A percentile compares a stretch with the other conserved stretches of the same genome.
phyloP scores from a whole-genome alignment of 192 early-diverging fungal genomes.

The Coemansia erecta region DNA sequence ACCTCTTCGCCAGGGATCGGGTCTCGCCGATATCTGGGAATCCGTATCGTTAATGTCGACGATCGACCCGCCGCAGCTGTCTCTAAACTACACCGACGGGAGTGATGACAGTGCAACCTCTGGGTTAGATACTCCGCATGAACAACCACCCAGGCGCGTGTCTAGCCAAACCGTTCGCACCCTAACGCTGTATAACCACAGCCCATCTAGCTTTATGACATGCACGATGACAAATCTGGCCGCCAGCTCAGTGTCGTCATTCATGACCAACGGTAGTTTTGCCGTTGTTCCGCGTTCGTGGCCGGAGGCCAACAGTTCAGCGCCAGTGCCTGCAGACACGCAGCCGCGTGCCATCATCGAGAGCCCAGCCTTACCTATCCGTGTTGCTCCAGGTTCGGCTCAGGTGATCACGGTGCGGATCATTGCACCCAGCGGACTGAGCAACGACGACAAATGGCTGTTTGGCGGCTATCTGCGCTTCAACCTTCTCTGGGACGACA shows the following conservation, averaged over 20 bases:
- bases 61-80: constrained; percentile 40
- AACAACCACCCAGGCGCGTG: not conserved
- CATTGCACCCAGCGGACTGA: constrained; percentile 31
- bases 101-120: constrained; percentile 1
- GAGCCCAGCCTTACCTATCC: constrained; percentile 28
- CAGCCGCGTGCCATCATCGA: constrained; percentile 42
- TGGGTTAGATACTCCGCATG: constrained; percentile 6
- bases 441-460: constrained; percentile 33
- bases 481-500: constrained; percentile 51
- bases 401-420: constrained; percentile 36
- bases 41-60: constrained; percentile 30
- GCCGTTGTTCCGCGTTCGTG: constrained; percentile 33
- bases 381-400: constrained; percentile 26
- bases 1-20: constrained; percentile 48
- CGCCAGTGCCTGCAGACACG: constrained; percentile 15
- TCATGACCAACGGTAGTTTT: constrained; percentile 45
- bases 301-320: constrained; percentile 22
- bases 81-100: constrained; percentile 39
- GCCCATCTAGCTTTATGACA: constrained; percentile 31
- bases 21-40: constrained; percentile 42
- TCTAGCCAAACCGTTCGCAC: constrained; percentile 13
- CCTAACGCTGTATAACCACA: constrained; percentile 38
- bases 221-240: constrained; percentile 47
- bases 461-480: constrained; percentile 49
- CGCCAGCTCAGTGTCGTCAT: constrained; percentile 44